Evolutionary conservation across 1,284 basidiomycete species (phyloP).

Genomic region (Tremellales sp.): DNA sequence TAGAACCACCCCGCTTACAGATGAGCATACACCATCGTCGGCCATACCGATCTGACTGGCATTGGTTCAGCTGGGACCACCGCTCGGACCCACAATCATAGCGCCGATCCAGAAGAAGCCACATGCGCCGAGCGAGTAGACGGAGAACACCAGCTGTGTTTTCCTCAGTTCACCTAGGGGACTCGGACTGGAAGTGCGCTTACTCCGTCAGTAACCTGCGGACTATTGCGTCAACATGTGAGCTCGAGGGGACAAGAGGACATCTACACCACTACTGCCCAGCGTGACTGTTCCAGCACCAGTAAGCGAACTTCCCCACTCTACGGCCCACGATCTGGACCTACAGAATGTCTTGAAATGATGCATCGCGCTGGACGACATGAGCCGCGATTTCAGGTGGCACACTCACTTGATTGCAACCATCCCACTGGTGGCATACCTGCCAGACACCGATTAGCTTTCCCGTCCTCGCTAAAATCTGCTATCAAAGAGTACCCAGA

Average conservation of each 20-base stretch:
- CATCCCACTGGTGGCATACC: constrained; percentile 19
- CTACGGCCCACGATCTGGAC: neutral
- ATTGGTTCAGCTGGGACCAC: neutral
- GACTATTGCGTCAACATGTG: neutral
- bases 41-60: constrained; percentile 19
- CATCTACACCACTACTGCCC: constrained; percentile 18
- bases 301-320: neutral
- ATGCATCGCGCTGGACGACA: constrained; percentile 11
- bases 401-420: constrained; percentile 25
- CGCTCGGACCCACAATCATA: constrained; percentile 11
- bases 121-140: constrained; percentile 26
- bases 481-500: constrained; percentile 12
- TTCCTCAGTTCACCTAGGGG: neutral
- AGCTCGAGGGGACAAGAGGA: neutral
- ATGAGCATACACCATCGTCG: constrained; percentile 22
- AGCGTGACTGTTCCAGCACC: constrained; percentile 11
- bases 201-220: constrained; percentile 21
- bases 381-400: neutral
- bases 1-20: constrained; percentile 8
- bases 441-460: neutral
- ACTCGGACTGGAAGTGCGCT: constrained; percentile 4
- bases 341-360: constrained; percentile 20
- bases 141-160: constrained; percentile 22
- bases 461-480: neutral
- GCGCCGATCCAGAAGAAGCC: constrained; percentile 26